Evolutionary conservation across 2,329 filamentous ascomycete species (phyloP), one percentile per base, ranked within the genome.

Genomic region (Phialocephala subalpina): DNA sequence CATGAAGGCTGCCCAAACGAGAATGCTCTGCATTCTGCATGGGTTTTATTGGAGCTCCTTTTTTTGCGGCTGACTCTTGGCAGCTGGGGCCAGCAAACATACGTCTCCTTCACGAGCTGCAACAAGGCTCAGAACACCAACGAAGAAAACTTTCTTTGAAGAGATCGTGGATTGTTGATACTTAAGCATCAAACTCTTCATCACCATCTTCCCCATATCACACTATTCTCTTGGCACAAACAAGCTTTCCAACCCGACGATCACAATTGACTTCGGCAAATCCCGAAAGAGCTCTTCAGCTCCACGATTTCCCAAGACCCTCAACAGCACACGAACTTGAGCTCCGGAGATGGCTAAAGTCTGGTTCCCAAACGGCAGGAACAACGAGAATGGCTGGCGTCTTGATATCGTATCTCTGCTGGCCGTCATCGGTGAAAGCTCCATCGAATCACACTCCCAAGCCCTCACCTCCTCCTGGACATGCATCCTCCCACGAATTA

Each of bases 371-470:
- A 75, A 75, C 38, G 77, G 77, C 63, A 77, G 75, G 42, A 74
- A 75, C 8, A 25, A 73, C 25, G 76, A 77, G 4, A 60, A 69
- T 47, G 81, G 81, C 66, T 89, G 86, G 86, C 82, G 82, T 33
- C 81, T 89, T 55, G 87, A 89, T 72, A 86, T 88, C 55, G 86
- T 90, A 65, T 87, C 86, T 40, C 82, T 90, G 35, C 82, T 90
- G 60, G 87, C 87, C 66, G 84, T 90, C 71, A 86, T 89, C 64
- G 87, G 87, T 73, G 87, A 89, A 77, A 83, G 82, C 2, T 83
- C 84, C 20, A 86, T 89, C 67, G 81, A 83, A 52, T 83, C 85
- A 66, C 86, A 89, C 72, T 79, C 83, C 1, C 87, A 89, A 74
- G 81, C 84, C 59, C 82, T 88, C 67, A 88, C 86, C 1, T 82